Conservation (phyloP, 2,329 filamentous ascomycete genomes). For the Graphium sp. region DNA sequence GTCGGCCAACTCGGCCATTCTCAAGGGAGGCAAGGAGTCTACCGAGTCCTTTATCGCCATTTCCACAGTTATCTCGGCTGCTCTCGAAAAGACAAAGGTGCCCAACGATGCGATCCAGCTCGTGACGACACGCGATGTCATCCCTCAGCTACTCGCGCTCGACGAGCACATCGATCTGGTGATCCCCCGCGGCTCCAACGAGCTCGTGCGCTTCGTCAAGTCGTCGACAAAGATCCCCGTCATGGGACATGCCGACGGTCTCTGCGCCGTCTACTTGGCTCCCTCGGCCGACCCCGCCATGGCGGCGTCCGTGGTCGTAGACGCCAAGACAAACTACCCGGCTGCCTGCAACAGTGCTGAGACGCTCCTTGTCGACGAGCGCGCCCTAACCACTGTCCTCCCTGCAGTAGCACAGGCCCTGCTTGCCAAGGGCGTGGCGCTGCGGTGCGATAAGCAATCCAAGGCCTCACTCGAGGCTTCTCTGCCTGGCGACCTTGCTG, state of each 20-base stretch:
- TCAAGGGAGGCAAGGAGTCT: constrained; percentile 95
- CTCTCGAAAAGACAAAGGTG: constrained; percentile 55
- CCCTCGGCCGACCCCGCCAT: constrained; percentile 56
- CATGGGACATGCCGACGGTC: constrained; percentile 85
- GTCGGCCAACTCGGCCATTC: constrained; percentile 88
- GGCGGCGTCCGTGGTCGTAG: constrained; percentile 62
- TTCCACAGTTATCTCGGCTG: constrained; percentile 64
- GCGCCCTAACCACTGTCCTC: constrained; percentile 49
- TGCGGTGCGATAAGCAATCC: constrained; percentile 61
- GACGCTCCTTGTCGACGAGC: constrained; percentile 69
- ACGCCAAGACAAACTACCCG: constrained; percentile 88
- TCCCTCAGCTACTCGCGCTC: constrained; percentile 71
- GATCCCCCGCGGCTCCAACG: constrained; percentile 81
- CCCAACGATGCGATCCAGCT: constrained; percentile 83
- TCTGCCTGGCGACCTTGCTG: constrained; percentile 21
- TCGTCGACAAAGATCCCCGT: constrained; percentile 85
- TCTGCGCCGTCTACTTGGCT: constrained; percentile 78
- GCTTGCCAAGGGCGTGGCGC: constrained; percentile 56
- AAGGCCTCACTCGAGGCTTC: constrained; percentile 43
- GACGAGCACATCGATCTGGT: constrained; percentile 87
- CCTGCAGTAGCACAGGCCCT: constrained; percentile 60
- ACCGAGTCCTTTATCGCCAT: constrained; percentile 91
- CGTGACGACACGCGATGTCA: constrained; percentile 80
- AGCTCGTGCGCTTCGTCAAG: constrained; percentile 82
- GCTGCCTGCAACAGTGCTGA: constrained; percentile 94